A percentile compares a stretch with the other conserved stretches of the same genome.
These are phyloP conservation scores for Ascochyta viciae-villosae DNA, from an alignment of 2,329 filamentous ascomycete genomes.

Conservation along the genomic window DNA sequence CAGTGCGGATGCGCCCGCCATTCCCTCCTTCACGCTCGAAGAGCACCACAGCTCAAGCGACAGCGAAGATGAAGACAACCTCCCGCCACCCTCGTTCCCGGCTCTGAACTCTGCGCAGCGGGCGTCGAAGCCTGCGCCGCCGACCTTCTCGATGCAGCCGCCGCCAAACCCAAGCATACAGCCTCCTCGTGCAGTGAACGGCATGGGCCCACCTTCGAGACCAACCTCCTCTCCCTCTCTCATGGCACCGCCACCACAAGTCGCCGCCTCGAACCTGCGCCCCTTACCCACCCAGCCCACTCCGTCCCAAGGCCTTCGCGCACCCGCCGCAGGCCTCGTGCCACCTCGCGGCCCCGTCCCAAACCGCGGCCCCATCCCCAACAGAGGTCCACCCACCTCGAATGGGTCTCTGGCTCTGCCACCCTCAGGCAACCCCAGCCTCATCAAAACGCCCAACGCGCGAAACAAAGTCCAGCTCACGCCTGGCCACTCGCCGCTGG, in stretches of 20 bases:
- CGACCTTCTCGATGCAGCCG: conserved; percentile 26
- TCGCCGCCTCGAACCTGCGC: conserved; percentile 48
- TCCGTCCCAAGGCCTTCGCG: conserved; percentile 43
- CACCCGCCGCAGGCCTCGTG: conserved; percentile 23
- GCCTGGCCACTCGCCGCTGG: conserved; percentile 92
- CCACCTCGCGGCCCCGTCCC: conserved; percentile 58
- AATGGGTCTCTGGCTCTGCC: conserved; percentile 50
- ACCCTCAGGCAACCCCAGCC: conserved; percentile 36
- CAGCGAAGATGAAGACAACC: conserved; percentile 43
- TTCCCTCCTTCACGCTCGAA: conserved; percentile 49
- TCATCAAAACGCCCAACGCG: conserved; percentile 51
- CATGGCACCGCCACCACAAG: conserved; percentile 46
- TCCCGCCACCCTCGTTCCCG: conserved; percentile 53
- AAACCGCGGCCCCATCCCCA: conserved; percentile 53
- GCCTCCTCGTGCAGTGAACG: conserved; percentile 23
- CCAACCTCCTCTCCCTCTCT: conserved; percentile 33
- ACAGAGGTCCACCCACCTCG: conserved; percentile 50
- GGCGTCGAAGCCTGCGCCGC: conserved; percentile 39
- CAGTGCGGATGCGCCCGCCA: conserved; percentile 21
- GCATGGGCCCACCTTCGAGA: conserved; percentile 48
- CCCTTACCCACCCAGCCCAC: conserved; percentile 40
- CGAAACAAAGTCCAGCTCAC: conserved; percentile 76
- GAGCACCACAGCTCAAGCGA: conserved; percentile 37
- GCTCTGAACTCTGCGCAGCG: conserved; percentile 56
- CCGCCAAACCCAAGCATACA: conserved; percentile 21